Evolutionary conservation across 1,139 yeast genomes (phyloP).

Genomic region (Sugiyamaella paludigena): DNA sequence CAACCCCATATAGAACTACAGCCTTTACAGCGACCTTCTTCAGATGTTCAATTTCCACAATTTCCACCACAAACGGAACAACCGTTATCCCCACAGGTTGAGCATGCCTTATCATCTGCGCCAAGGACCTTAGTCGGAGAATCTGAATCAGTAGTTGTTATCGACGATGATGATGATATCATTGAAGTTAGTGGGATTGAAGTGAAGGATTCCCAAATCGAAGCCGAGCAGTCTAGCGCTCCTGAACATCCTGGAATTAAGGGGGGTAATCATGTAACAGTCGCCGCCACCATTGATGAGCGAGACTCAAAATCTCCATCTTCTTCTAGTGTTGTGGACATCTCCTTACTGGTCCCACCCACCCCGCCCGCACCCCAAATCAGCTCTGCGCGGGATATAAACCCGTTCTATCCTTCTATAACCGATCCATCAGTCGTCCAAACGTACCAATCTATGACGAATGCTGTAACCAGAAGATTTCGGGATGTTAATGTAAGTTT

Average conservation of each 20-base stretch:
- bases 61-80: no score
- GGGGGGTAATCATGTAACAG: no score
- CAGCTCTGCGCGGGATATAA: constrained; percentile 15
- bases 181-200: neutral
- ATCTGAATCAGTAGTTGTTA: constrained; percentile 1
- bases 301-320: neutral
- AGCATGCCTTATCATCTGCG: no score
- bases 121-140: neutral
- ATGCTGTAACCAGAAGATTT: constrained; percentile 12
- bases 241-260: no score
- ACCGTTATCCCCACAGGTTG: no score
- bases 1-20: neutral
- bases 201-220: neutral
- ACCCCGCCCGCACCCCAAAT: constrained; percentile 11
- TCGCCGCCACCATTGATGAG: neutral
- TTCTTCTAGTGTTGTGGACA: neutral
- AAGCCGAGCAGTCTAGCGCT: neutral
- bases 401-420: constrained; percentile 18
- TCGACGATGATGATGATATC: constrained; percentile 6
- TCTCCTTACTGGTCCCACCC: constrained; percentile 7
- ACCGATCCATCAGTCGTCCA: constrained; percentile 5
- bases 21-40: neutral
- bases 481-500: constrained; percentile 17
- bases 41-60: no score
- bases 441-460: constrained; percentile 18